A percentile compares a stretch with the other conserved stretches of the same genome.
These are phyloP conservation scores for Sanguinoderma infundibulare DNA, from an alignment of 1,284 basidiomycete species.

Conservation along the genomic window DNA sequence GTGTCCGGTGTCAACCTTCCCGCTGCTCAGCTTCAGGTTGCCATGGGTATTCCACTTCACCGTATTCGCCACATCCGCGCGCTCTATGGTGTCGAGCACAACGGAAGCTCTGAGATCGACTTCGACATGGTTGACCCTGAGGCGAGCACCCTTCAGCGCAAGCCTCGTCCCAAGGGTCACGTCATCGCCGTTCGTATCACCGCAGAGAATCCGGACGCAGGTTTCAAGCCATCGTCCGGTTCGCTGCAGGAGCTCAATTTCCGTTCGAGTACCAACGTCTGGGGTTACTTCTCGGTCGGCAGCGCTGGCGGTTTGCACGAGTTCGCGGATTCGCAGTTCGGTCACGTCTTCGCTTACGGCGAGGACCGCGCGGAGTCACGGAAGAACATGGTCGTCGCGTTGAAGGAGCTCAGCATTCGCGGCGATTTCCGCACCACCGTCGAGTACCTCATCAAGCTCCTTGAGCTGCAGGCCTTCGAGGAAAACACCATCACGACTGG, in stretches of 20 bases:
- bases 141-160: slow-evolving; percentile 88
- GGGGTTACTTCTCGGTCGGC: slow-evolving; percentile 99
- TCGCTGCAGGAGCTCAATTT: slow-evolving; percentile 98
- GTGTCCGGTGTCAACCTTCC: slow-evolving; percentile 98
- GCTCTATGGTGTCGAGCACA: slow-evolving; percentile 92
- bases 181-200: slow-evolving; percentile 99
- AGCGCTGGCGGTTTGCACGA: slow-evolving; percentile 97
- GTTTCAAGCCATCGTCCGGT: slow-evolving; percentile 99
- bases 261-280: slow-evolving; percentile 98
- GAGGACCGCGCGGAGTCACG: slow-evolving; percentile 94
- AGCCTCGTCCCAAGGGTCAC: slow-evolving; percentile 96
- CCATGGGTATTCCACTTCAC: slow-evolving; percentile 98
- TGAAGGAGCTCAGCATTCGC: slow-evolving; percentile 98
- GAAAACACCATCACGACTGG: slow-evolving; percentile 98
- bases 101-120: slow-evolving; percentile 90
- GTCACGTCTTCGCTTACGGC: slow-evolving; percentile 99
- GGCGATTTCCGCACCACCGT: slow-evolving; percentile 99
- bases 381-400: slow-evolving; percentile 99
- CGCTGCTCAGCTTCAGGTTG: slow-evolving; percentile 95
- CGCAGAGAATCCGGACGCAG: slow-evolving; percentile 98
- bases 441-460: slow-evolving; percentile 97
- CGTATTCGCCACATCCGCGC: slow-evolving; percentile 96
- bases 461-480: slow-evolving; percentile 96
- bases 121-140: slow-evolving; percentile 94
- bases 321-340: slow-evolving; percentile 98